Percentiles rank a stretch among this genome's conserved stretches.
These are phyloP conservation scores for Marasmius sp. DNA, from an alignment of 1,284 basidiomycete species.

Conservation along the genomic window DNA sequence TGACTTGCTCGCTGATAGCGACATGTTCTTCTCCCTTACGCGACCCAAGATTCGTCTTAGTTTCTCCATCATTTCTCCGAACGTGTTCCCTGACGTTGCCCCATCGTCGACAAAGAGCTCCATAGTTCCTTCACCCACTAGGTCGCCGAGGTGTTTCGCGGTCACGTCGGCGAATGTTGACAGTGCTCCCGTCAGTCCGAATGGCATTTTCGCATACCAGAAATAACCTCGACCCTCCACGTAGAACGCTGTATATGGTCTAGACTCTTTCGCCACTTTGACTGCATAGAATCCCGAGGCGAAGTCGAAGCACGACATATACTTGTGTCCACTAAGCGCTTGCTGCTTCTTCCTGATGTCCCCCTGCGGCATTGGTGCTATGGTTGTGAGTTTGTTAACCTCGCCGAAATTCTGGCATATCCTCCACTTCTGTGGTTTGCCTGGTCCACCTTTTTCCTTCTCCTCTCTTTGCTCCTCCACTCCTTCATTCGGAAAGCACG, in stretches of 20 bases:
- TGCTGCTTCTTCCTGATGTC: slow-evolving; percentile 34
- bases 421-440: slow-evolving; percentile 26
- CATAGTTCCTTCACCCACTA: too few species aligned
- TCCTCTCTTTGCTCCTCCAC: background rate
- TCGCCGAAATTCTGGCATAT: slow-evolving; percentile 36
- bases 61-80: slow-evolving; percentile 22
- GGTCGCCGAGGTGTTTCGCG: slow-evolving; percentile 16
- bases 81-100: slow-evolving; percentile 24
- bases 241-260: too few species aligned
- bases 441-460: background rate
- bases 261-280: background rate
- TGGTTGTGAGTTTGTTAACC: slow-evolving; percentile 31
- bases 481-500: slow-evolving; percentile 14
- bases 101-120: slow-evolving; percentile 36
- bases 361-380: slow-evolving; percentile 33
- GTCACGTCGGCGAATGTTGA: slow-evolving; percentile 32
- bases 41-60: slow-evolving; percentile 20
- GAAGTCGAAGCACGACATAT: slow-evolving; percentile 31
- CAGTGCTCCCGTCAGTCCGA: too few species aligned
- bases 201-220: too few species aligned
- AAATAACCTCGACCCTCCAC: too few species aligned
- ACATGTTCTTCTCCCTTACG: slow-evolving; percentile 22
- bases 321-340: slow-evolving; percentile 29
- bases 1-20: slow-evolving; percentile 30
- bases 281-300: slow-evolving; percentile 37